Percentiles rank a stretch among this genome's conserved stretches.
Conservation (phyloP, 1,284 basidiomycete genomes). For the Gymnopus androsaceus region DNA sequence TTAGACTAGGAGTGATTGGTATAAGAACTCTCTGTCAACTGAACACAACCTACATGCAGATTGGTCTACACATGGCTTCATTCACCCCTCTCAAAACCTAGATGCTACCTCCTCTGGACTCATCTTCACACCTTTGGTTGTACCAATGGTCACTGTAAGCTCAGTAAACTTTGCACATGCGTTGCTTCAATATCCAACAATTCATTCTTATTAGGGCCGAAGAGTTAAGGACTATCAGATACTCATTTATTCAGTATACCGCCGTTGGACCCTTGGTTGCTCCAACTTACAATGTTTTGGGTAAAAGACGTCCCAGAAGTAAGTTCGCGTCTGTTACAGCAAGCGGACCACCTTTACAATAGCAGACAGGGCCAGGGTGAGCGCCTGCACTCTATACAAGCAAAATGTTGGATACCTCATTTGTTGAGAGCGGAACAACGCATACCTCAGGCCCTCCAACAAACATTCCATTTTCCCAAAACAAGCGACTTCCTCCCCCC, state of each 20-base stretch:
- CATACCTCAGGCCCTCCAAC: constrained; percentile 10
- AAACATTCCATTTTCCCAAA: constrained; percentile 10
- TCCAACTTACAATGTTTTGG: constrained; percentile 59
- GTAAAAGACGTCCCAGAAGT: constrained; percentile 71
- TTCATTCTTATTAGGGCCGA: constrained; percentile 76
- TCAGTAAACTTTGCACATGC: constrained; percentile 29
- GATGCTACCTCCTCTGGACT: constrained; percentile 8
- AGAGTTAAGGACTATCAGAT: constrained; percentile 68
- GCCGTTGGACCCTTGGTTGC: too few relatives aligned
- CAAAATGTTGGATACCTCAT: neutral
- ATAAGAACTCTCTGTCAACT: neutral
- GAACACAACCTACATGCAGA: neutral
- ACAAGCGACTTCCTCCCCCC: constrained; percentile 7
- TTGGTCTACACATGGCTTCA: constrained; percentile 7
- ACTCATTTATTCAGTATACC: too few relatives aligned
- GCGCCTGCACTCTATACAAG: neutral
- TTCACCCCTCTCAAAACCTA: constrained; percentile 7
- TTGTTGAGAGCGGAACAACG: neutral
- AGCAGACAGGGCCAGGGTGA: constrained; percentile 4
- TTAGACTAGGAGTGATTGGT: neutral
- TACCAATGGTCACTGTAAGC: constrained; percentile 36
- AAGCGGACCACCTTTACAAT: constrained; percentile 3
- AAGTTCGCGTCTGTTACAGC: constrained; percentile 70
- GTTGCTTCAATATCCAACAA: constrained; percentile 64
- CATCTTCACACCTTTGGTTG: constrained; percentile 50